Conservation (phyloP, 805 yeast species). For the Yamadazyma philogaea region DNA sequence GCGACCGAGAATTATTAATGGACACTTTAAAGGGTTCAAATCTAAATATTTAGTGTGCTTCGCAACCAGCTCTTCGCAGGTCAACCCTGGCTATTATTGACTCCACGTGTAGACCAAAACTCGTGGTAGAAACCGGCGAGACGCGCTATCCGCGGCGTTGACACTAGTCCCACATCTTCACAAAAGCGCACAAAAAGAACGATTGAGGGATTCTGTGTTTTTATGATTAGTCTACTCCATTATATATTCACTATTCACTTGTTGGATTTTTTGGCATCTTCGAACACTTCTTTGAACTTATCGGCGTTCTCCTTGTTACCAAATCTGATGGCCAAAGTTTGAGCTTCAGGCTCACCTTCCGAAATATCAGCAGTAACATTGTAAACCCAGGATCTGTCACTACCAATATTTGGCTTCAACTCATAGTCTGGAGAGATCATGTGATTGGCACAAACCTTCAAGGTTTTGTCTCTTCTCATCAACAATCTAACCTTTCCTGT, state of each 20-base stretch:
- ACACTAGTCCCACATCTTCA: neutral
- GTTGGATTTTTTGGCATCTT: slow-evolving; percentile 62
- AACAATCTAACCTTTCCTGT: slow-evolving; percentile 81
- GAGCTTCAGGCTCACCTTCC: slow-evolving; percentile 95
- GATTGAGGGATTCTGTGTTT: neutral
- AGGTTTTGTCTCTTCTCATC: slow-evolving; percentile 99
- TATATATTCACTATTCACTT: slow-evolving; percentile 8
- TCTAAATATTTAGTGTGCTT: neutral
- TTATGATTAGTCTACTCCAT: neutral
- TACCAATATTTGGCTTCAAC: slow-evolving; percentile 90
- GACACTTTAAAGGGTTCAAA: neutral
- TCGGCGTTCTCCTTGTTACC: slow-evolving; percentile 92
- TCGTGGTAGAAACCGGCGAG: neutral
- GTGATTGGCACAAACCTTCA: slow-evolving; percentile 98
- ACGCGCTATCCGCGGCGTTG: neutral
- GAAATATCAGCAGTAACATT: slow-evolving; percentile 90
- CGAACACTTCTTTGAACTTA: slow-evolving; percentile 89
- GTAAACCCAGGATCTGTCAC: slow-evolving; percentile 98
- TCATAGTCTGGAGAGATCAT: slow-evolving; percentile 76
- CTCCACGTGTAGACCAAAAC: slow-evolving; percentile 6
- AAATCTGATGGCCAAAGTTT: slow-evolving; percentile 94
- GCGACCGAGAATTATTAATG: neutral
- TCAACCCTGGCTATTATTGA: neutral
- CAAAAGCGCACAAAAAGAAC: neutral
- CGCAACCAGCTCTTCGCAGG: slow-evolving; percentile 3